These are phyloP conservation scores for Hibiscus mutabilis DNA, from an alignment of 345 rosid species.

Conservation along the genomic window DNA sequence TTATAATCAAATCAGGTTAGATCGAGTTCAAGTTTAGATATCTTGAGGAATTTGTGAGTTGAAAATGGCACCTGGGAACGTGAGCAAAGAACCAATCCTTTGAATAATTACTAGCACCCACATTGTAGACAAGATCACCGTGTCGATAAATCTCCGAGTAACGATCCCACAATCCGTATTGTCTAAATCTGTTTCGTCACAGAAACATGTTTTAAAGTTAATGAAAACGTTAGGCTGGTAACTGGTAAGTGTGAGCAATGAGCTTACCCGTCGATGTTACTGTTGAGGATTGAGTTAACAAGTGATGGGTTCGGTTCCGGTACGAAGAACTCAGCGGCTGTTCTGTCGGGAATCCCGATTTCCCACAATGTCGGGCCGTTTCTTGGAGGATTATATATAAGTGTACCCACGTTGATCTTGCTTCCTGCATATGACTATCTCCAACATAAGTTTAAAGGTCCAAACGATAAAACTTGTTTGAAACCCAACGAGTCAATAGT, in stretches of 20 bases:
- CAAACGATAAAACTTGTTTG: background rate
- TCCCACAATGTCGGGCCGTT: slow-evolving; percentile 78
- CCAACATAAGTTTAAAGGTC: too few species aligned
- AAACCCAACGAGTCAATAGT: background rate
- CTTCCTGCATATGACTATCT: slow-evolving; percentile 33
- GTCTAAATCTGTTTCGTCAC: slow-evolving; percentile 45
- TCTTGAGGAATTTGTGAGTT: background rate
- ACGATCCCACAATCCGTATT: slow-evolving; percentile 72
- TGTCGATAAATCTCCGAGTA: slow-evolving; percentile 47
- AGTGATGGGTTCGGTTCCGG: slow-evolving; percentile 59
- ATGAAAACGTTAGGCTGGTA: background rate
- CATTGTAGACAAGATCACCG: slow-evolving; percentile 40
- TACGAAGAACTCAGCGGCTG: slow-evolving; percentile 63
- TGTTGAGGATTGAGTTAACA: slow-evolving; percentile 30
- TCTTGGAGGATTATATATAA: slow-evolving; percentile 38
- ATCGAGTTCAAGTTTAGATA: background rate
- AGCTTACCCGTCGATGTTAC: slow-evolving; percentile 30
- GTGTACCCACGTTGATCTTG: slow-evolving; percentile 31
- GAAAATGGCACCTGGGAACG: slow-evolving; percentile 42
- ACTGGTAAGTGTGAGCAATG: background rate
- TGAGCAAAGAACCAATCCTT: slow-evolving; percentile 84
- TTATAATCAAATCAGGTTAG: background rate
- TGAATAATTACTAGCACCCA: slow-evolving; percentile 37
- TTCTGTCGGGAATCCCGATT: slow-evolving; percentile 72
- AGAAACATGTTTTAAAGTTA: background rate